Conservation (phyloP, 176 grass and related monocot species). For the Tillandsia fasciculata region DNA sequence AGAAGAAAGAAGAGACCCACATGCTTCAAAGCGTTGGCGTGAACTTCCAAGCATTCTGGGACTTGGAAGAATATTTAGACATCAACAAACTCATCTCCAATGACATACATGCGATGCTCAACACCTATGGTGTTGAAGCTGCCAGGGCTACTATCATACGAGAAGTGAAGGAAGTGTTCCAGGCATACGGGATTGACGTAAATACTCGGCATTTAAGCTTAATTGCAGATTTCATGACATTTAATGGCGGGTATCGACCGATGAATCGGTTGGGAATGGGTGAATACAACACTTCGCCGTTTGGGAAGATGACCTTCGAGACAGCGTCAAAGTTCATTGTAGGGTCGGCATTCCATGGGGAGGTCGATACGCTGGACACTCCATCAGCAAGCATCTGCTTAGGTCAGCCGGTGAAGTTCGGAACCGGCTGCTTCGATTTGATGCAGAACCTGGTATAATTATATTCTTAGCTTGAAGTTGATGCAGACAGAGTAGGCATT, state of each 20-base stretch:
- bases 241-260: slow-evolving; percentile 60
- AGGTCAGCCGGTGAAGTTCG: slow-evolving; percentile 72
- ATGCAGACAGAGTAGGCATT: too few relatives aligned
- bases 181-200: slow-evolving; percentile 49
- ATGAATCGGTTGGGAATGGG: slow-evolving; percentile 59
- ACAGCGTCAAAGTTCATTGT: slow-evolving; percentile 72
- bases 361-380: slow-evolving; percentile 41
- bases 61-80: slow-evolving; percentile 34
- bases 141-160: slow-evolving; percentile 56
- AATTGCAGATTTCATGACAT: slow-evolving; percentile 89
- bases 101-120: slow-evolving; percentile 61
- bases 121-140: slow-evolving; percentile 69
- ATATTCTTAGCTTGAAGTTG: too few relatives aligned
- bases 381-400: slow-evolving; percentile 76
- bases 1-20: slow-evolving; percentile 3
- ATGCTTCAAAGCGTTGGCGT: slow-evolving; percentile 49
- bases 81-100: slow-evolving; percentile 31
- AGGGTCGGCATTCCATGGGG: slow-evolving; percentile 60
- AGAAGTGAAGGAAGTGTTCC: slow-evolving; percentile 54
- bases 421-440: slow-evolving; percentile 62
- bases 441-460: slow-evolving; percentile 33
- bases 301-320: slow-evolving; percentile 91
- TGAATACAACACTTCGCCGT: slow-evolving; percentile 62
- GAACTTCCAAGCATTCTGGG: slow-evolving; percentile 59
- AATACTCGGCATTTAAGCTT: slow-evolving; percentile 61